Evolutionary conservation across 768 basidiomycete species (phyloP).

Genomic region (Pulveroboletus sp.): DNA sequence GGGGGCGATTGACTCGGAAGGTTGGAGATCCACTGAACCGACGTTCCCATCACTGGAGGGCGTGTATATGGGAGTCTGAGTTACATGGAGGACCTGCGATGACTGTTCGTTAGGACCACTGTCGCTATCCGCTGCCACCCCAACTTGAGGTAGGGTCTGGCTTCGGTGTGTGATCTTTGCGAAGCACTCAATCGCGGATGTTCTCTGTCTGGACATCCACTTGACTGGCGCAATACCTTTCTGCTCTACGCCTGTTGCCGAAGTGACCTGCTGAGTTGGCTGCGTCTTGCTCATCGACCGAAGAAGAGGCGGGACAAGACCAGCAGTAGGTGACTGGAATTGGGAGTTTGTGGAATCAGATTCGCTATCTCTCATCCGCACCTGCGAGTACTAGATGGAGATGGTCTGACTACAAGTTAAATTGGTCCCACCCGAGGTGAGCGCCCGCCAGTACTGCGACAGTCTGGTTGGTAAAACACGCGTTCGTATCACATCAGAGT

Average conservation of each 20-base stretch:
- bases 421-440: background rate
- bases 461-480: background rate
- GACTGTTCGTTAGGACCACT: constrained; percentile 5
- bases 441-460: no score
- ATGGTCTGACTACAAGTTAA: background rate
- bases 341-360: background rate
- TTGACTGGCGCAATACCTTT: background rate
- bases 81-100: constrained; percentile 1
- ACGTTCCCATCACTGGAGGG: constrained; percentile 1
- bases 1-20: constrained; percentile 31
- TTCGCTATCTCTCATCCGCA: constrained; percentile 6
- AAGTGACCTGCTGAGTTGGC: constrained; percentile 12
- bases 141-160: constrained; percentile 1
- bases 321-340: background rate
- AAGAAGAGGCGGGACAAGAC: constrained; percentile 12
- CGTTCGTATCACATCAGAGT: background rate
- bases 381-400: background rate
- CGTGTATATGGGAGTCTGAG: constrained; percentile 7
- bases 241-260: constrained; percentile 3
- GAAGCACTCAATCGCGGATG: constrained; percentile 13
- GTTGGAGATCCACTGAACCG: constrained; percentile 10
- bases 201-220: constrained; percentile 16
- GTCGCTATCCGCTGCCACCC: background rate
- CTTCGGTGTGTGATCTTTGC: constrained; percentile 14
- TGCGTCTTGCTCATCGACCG: constrained; percentile 19